Percentiles rank a stretch among this genome's conserved stretches.
Evolutionary conservation across 1,139 yeast genomes (phyloP).

Genomic region (Meyerozyma elateridarum): DNA sequence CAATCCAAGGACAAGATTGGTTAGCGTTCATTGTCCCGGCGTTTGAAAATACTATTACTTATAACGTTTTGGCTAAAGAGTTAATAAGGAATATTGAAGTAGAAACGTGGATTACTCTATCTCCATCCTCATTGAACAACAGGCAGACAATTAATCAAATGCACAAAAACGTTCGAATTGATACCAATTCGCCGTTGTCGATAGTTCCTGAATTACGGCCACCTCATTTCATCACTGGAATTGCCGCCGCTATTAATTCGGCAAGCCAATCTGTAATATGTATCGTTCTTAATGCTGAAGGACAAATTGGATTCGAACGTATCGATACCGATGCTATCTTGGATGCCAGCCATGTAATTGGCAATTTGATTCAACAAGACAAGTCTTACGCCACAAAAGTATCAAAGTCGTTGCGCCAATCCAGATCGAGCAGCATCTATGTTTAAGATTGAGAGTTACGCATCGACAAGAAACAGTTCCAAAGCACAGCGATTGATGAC

Average conservation of each 20-base stretch:
- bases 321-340: conserved; percentile 2
- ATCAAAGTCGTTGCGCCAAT: background rate
- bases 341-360: conserved; percentile 1
- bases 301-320: conserved; percentile 50
- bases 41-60: conserved; percentile 24
- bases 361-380: background rate
- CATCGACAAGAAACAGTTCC: conserved; percentile 90
- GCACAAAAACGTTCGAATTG: conserved; percentile 9
- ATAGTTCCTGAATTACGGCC: conserved; percentile 40
- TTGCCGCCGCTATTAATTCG: conserved; percentile 40
- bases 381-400: background rate
- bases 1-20: background rate
- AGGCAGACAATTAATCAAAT: conserved; percentile 20
- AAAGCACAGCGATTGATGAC: conserved; percentile 80
- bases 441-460: conserved; percentile 38
- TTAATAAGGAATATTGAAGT: conserved; percentile 14
- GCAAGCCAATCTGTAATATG: conserved; percentile 15
- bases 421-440: conserved; percentile 5
- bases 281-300: conserved; percentile 48
- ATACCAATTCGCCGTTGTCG: conserved; percentile 10
- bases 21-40: conserved; percentile 9
- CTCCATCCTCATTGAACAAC: conserved; percentile 34
- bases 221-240: conserved; percentile 54
- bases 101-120: conserved; percentile 26
- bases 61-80: conserved; percentile 25